Evolutionary conservation across 2,329 filamentous ascomycete genomes (phyloP).

Genomic region (Tolypocladium inflatum): DNA sequence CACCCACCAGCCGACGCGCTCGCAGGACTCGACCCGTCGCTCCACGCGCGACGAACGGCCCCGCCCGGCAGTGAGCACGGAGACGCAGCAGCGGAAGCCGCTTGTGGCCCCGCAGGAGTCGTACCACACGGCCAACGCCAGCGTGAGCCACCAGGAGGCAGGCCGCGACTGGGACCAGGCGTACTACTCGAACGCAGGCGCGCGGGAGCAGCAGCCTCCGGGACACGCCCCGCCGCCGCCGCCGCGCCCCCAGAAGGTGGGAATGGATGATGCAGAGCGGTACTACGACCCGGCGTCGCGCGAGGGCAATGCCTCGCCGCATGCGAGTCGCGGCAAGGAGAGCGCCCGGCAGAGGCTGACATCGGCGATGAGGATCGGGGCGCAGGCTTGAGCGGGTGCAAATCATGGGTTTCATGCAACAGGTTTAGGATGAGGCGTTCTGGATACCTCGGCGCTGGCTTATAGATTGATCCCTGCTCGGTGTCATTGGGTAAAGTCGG

Average conservation of each 20-base stretch:
- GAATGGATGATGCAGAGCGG: conserved; percentile 21
- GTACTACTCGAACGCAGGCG: conserved; percentile 12
- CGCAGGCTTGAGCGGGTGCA: neutral
- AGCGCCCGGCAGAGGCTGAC: conserved; percentile 22
- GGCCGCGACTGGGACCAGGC: conserved; percentile 18
- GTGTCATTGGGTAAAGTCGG: neutral
- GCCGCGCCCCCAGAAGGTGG: conserved; percentile 26
- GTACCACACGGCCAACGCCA: conserved; percentile 8
- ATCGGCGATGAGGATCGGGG: conserved; percentile 20
- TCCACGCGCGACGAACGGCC: conserved; percentile 3
- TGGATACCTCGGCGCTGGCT: neutral
- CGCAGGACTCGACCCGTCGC: conserved; percentile 12
- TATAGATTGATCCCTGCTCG: neutral
- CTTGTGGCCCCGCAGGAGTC: conserved; percentile 10
- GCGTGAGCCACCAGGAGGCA: conserved; percentile 11
- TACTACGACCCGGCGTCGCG: conserved; percentile 19
- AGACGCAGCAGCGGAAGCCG: conserved; percentile 6
- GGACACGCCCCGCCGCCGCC: conserved; percentile 21
- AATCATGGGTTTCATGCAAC: neutral
- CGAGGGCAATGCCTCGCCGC: conserved; percentile 4
- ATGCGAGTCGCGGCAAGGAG: conserved; percentile 12
- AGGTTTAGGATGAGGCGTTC: neutral
- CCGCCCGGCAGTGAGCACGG: neutral
- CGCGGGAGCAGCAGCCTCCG: conserved; percentile 8
- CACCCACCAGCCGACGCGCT: conserved; percentile 1